These are phyloP conservation scores for Arthrinium phaeospermum DNA, from an alignment of 2,329 filamentous ascomycete species.

Conservation along the genomic window DNA sequence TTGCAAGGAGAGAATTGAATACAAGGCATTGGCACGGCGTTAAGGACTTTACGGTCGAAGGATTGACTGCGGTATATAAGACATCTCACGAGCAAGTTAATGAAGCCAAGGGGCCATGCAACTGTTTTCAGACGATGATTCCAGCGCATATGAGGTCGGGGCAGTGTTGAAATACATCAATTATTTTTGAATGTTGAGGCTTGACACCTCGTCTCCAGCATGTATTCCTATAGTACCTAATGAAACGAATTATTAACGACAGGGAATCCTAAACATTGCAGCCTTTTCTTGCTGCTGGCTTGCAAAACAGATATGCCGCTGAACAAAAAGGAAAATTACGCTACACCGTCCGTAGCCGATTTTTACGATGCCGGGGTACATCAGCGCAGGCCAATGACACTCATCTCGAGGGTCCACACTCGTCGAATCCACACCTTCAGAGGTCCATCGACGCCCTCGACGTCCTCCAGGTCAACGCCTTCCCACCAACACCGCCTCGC, in stretches of 20 bases:
- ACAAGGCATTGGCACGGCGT: too few species aligned
- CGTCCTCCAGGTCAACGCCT: constrained; percentile 86
- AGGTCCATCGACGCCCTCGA: constrained; percentile 88
- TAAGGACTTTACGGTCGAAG: not conserved
- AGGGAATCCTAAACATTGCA: constrained; percentile 18
- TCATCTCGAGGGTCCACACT: constrained; percentile 99
- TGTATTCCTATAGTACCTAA: constrained; percentile 15
- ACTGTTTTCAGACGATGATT: not conserved
- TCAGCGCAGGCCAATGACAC: constrained; percentile 81
- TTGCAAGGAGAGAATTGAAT: too few species aligned
- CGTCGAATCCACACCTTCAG: constrained; percentile 98
- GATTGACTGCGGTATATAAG: not conserved
- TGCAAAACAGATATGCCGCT: constrained; percentile 12
- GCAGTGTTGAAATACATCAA: not conserved
- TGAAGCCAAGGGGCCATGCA: not conserved
- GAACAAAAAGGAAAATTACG: not conserved
- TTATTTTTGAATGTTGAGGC: not conserved
- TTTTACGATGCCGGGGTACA: not conserved
- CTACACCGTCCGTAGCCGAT: not conserved
- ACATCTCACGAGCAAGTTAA: not conserved
- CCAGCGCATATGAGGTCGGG: not conserved
- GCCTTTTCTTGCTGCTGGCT: constrained; percentile 15
- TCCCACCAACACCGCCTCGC: constrained; percentile 99
- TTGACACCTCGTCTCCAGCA: not conserved
- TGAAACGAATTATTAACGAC: constrained; percentile 18